phyloP scores from a whole-genome alignment of 306 rosid species.

The Malus asiatica region DNA sequence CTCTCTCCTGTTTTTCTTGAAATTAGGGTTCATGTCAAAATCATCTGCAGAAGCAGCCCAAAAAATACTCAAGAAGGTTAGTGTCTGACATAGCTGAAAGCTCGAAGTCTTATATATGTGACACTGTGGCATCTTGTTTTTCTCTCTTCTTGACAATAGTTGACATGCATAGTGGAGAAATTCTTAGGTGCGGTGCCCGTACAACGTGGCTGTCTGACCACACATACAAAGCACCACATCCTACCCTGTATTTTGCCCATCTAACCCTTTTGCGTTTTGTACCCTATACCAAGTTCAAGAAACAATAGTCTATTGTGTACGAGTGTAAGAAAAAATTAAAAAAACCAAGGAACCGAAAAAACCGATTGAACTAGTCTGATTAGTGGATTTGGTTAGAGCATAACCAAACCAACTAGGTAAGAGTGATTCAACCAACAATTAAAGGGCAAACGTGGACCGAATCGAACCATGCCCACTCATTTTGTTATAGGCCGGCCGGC shows the following conservation, averaged over 20 bases:
- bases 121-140: neutral
- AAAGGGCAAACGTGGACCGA: neutral
- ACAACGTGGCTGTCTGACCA: neutral
- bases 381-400: neutral
- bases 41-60: neutral
- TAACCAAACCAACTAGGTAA: neutral
- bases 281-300: neutral
- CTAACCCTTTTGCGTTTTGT: too few species aligned
- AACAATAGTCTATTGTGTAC: neutral
- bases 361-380: neutral
- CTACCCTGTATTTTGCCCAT: neutral
- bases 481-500: too few species aligned
- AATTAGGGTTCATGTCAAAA: slow-evolving; percentile 26
- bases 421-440: neutral
- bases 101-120: neutral
- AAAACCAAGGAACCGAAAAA: neutral
- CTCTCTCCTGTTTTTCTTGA: neutral
- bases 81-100: neutral
- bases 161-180: neutral
- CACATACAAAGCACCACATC: neutral
- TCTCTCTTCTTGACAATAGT: neutral
- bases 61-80: slow-evolving; percentile 48
- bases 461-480: too few species aligned
- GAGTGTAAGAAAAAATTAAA: too few species aligned
- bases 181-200: too few species aligned